These are phyloP conservation scores for Cladosporium velox DNA, from an alignment of 2,329 filamentous ascomycete species.

Conservation along the genomic window DNA sequence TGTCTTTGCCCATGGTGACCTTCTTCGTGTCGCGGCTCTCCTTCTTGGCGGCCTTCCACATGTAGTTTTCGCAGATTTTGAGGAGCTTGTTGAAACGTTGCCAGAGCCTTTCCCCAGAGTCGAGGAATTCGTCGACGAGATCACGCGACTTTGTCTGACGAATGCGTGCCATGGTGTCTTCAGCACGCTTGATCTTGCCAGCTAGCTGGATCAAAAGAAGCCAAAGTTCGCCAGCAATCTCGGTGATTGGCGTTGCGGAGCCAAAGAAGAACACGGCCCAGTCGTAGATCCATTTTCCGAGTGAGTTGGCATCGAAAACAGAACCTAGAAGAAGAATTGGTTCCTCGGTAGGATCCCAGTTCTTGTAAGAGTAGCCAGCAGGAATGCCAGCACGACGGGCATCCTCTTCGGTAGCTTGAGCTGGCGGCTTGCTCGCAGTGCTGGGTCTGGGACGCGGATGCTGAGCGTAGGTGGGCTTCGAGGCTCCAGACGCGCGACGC, in stretches of 20 bases:
- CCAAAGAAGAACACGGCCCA: conserved; percentile 95
- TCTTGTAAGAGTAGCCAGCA: conserved; percentile 89
- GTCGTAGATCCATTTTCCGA: conserved; percentile 99
- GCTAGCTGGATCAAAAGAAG: conserved; percentile 89
- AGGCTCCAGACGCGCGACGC: conserved; percentile 48
- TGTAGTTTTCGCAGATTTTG: conserved; percentile 88
- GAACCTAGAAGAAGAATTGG: conserved; percentile 93
- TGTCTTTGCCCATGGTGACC: conserved; percentile 82
- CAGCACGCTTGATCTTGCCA: conserved; percentile 88
- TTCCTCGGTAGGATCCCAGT: conserved; percentile 94
- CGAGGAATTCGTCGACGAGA: conserved; percentile 86
- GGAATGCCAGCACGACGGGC: conserved; percentile 70
- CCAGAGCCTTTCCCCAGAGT: conserved; percentile 82
- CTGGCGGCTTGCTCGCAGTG: conserved; percentile 42
- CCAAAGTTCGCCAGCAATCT: conserved; percentile 94
- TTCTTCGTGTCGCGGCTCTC: conserved; percentile 63
- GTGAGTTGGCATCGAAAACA: conserved; percentile 94
- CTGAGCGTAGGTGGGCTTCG: conserved; percentile 56
- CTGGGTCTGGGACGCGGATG: conserved; percentile 46
- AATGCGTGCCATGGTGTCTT: conserved; percentile 74
- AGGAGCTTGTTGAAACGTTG: conserved; percentile 82
- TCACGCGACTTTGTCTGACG: conserved; percentile 72
- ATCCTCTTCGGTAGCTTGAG: conserved; percentile 65
- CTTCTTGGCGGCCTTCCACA: conserved; percentile 84
- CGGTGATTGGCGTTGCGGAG: conserved; percentile 77